These are phyloP conservation scores for Marchantia paleacea DNA, from an alignment of 225 moss, liverwort and hornwort genomes.

Conservation along the genomic window DNA sequence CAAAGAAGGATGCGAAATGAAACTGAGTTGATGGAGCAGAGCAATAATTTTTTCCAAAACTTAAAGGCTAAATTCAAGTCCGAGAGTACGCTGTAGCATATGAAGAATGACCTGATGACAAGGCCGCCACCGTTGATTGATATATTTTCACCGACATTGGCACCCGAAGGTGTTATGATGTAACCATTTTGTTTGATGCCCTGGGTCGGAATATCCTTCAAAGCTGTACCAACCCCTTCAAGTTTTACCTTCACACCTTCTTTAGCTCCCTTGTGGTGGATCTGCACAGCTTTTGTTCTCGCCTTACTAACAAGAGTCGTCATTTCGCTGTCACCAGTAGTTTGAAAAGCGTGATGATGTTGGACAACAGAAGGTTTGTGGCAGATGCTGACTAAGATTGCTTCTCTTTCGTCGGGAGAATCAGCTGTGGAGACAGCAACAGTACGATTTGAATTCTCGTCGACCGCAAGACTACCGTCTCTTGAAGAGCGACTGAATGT, in stretches of 20 bases:
- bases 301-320: slow-evolving; percentile 9
- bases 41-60: too few relatives aligned
- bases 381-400: not conserved
- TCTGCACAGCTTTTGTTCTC: slow-evolving; percentile 28
- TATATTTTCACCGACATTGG: slow-evolving; percentile 39
- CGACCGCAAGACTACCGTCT: not conserved
- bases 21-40: too few relatives aligned
- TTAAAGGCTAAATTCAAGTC: too few relatives aligned
- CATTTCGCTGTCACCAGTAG: slow-evolving; percentile 24
- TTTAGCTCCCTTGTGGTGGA: slow-evolving; percentile 29
- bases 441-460: not conserved
- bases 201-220: slow-evolving; percentile 21
- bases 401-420: not conserved
- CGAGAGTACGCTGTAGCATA: too few relatives aligned
- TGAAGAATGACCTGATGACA: slow-evolving; percentile 32
- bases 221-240: slow-evolving; percentile 20
- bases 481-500: slow-evolving; percentile 1
- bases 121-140: slow-evolving; percentile 38
- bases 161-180: slow-evolving; percentile 39
- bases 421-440: slow-evolving; percentile 11
- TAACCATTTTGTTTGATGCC: slow-evolving; percentile 28
- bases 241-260: slow-evolving; percentile 37
- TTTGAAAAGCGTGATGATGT: slow-evolving; percentile 14
- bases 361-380: not conserved
- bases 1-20: too few relatives aligned